Base-by-base conservation (phyloP, 2,329 filamentous ascomycete genomes). In the Scortechinia acanthostroma region DNA sequence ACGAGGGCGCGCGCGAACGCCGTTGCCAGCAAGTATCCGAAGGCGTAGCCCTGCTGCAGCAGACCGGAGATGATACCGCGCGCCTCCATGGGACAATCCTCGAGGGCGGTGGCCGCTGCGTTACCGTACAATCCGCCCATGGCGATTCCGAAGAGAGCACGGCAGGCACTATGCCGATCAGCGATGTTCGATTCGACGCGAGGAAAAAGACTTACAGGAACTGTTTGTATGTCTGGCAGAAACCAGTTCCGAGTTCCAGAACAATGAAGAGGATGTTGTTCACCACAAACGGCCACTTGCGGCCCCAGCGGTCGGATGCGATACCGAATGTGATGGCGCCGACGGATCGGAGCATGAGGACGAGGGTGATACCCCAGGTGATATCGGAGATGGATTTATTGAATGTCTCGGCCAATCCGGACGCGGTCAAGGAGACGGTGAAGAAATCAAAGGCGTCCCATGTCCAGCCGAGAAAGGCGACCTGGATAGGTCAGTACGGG, bases 71-170 rank as follows among this genome's bases (percentile, higher is more conserved):
- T 84, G 20, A 91, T 66, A 52, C 86, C 86, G 53, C 86, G 75
- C 2, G 83, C 77, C 49, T 82, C 77, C 37, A 68, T 61, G 3
- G 84, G 85, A 48, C 82, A 77, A 55, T 88, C 86, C 56, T 91
- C 88, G 5, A 91, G 71, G 0, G 86, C 86, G 53, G 87, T 91
- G 3, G 86, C 85, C 5, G 85, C 84, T 2, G 84, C 86, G 54
- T 89, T 89, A 46, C 88, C 88, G 61, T 90, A 82, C 2, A 91
- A 52, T 51, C 87, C 88, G 30, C 88, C 88, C 87, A 91, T 91
- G 53, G 87, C 86, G 40, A 91, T 63, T 42, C 87, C 88, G 55
- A 91, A 91, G 2, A 91, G 66, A 35, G 82, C 80, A 30, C 88
- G 74, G 10, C 87, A 86, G 10, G 81, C 86, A n/a, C n/a, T n/a